Evolutionary conservation across 208 protist genomes (phyloP).

Genomic region (Leishmania tropica): DNA sequence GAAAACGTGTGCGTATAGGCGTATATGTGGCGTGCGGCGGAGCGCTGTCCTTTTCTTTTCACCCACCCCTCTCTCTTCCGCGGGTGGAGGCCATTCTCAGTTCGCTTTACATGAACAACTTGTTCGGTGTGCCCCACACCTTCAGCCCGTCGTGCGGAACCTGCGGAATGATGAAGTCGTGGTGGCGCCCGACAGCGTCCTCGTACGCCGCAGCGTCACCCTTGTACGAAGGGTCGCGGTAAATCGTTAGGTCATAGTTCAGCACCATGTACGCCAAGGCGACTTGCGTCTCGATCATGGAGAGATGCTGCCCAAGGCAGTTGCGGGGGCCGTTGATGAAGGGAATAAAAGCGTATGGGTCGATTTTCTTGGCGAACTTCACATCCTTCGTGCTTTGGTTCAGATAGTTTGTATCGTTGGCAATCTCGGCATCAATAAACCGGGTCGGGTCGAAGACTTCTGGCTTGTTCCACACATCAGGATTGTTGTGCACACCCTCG

Average conservation of each 20-base stretch:
- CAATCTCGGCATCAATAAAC: slow-evolving; percentile 80
- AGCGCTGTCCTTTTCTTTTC: not conserved
- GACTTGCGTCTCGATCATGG: slow-evolving; percentile 89
- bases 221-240: slow-evolving; percentile 34
- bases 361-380: slow-evolving; percentile 69
- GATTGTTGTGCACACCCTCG: slow-evolving; percentile 79
- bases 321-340: slow-evolving; percentile 94
- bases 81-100: not conserved
- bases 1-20: not conserved
- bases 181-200: slow-evolving; percentile 71
- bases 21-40: not conserved
- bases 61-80: no score
- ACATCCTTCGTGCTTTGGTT: slow-evolving; percentile 33
- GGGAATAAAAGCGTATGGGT: slow-evolving; percentile 90
- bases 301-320: slow-evolving; percentile 92
- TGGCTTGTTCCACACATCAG: slow-evolving; percentile 81
- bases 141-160: slow-evolving; percentile 83
- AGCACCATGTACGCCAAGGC: slow-evolving; percentile 73
- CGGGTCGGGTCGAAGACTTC: slow-evolving; percentile 79
- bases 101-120: slow-evolving; percentile 6
- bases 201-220: slow-evolving; percentile 39
- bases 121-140: slow-evolving; percentile 46
- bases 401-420: slow-evolving; percentile 74
- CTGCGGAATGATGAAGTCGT: slow-evolving; percentile 84
- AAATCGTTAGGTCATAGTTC: slow-evolving; percentile 75